Percentiles rank a stretch among this genome's conserved stretches.
phyloP scores from a whole-genome alignment of 2,329 filamentous ascomycete species.

The Microcyclospora tardicrescens region DNA sequence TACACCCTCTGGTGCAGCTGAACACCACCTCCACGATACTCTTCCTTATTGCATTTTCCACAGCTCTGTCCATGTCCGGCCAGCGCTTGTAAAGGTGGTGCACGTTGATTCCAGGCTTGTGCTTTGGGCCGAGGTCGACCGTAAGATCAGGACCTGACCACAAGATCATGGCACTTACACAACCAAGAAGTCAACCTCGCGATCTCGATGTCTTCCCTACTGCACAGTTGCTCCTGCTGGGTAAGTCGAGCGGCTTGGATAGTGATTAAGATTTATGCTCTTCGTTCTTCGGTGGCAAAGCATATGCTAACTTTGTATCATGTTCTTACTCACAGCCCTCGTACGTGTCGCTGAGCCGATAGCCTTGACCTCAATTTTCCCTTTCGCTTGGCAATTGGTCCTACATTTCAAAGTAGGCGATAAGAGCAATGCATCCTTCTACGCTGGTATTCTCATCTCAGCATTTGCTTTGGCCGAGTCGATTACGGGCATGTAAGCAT shows the following conservation, averaged over 20 bases:
- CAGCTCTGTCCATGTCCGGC: no score
- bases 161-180: constrained; percentile 44
- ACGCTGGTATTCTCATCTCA: constrained; percentile 77
- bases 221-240: constrained; percentile 68
- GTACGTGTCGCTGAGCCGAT: constrained; percentile 88
- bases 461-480: constrained; percentile 75
- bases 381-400: constrained; percentile 77
- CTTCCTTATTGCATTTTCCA: no score
- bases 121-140: background rate
- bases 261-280: background rate
- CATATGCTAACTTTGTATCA: constrained; percentile 1
- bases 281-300: background rate
- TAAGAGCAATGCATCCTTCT: constrained; percentile 68
- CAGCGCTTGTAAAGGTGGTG: no score
- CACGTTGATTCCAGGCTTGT: no score
- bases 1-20: no score
- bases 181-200: constrained; percentile 38
- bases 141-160: constrained; percentile 10
- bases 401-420: constrained; percentile 61
- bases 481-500: constrained; percentile 54
- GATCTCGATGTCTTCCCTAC: constrained; percentile 67
- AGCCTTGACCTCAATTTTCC: constrained; percentile 83
- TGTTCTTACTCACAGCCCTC: constrained; percentile 49
- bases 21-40: no score
- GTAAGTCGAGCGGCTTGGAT: constrained; percentile 37